A percentile compares a stretch with the other conserved stretches of the same genome.
These are phyloP conservation scores for Pycnococcus provasolii DNA, from an alignment of 139 green algal genomes.

Conservation along the genomic window DNA sequence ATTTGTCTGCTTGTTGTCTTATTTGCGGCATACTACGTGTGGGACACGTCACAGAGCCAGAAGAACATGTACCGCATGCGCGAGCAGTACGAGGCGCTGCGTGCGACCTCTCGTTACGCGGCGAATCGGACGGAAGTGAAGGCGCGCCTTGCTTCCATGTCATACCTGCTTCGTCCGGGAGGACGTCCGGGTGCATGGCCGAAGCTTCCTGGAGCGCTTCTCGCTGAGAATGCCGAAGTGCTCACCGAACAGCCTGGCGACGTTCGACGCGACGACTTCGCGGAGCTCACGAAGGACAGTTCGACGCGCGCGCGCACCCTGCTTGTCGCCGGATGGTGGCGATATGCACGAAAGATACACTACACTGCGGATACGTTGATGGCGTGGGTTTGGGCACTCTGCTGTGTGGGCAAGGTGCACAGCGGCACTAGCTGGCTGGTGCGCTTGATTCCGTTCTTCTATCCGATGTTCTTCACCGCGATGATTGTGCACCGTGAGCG, in stretches of 20 bases:
- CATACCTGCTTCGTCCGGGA: too few species aligned
- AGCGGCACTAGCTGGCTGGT: background rate
- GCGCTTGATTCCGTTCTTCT: background rate
- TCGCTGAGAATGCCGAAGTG: background rate
- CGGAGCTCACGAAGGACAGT: background rate
- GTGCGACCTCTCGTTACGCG: background rate
- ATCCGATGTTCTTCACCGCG: slow-evolving; percentile 2
- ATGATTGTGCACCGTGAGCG: slow-evolving; percentile 12
- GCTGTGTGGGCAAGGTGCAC: background rate
- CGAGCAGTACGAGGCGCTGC: background rate
- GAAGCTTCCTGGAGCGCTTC: background rate
- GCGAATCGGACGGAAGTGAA: too few species aligned
- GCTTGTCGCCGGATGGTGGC: background rate
- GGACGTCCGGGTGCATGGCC: background rate
- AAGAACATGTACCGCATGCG: background rate
- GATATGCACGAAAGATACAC: slow-evolving; percentile 7
- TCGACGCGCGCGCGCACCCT: background rate
- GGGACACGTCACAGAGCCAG: slow-evolving; percentile 12
- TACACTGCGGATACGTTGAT: slow-evolving; percentile 16
- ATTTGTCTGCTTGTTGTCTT: background rate
- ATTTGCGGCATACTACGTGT: slow-evolving; percentile 15
- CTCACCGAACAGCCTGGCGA: background rate
- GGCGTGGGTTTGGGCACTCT: slow-evolving; percentile 2
- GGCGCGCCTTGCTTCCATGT: too few species aligned
- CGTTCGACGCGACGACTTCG: background rate